Conservation (phyloP, 768 basidiomycete genomes). For the Russula griseocarnosa region DNA sequence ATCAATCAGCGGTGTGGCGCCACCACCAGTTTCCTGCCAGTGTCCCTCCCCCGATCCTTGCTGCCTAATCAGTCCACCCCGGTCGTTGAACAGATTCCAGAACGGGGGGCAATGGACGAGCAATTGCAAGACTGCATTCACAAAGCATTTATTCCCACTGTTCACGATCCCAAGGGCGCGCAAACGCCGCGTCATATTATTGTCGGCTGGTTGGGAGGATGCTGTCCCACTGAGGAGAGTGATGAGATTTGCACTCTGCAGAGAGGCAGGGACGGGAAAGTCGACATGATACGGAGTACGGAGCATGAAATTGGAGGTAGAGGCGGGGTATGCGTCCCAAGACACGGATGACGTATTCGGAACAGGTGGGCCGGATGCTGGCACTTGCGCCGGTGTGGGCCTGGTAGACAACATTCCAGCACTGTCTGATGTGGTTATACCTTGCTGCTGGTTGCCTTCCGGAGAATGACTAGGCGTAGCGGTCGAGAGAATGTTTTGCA, state of each 20-base stretch:
- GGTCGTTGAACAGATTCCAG: neutral
- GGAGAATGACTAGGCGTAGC: neutral
- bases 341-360: neutral
- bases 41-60: neutral
- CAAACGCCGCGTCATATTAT: neutral
- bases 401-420: neutral
- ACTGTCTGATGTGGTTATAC: neutral
- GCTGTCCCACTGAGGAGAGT: neutral
- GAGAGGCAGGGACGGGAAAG: neutral
- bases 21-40: neutral
- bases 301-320: neutral
- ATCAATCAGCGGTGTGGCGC: neutral
- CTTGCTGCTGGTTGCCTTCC: neutral
- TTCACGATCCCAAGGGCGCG: neutral
- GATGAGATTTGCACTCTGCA: neutral
- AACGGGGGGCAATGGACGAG: neutral
- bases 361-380: neutral
- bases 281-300: neutral
- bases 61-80: neutral
- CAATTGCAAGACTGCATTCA: neutral
- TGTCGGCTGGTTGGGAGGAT: neutral
- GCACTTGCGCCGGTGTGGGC: neutral
- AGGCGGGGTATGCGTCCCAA: neutral
- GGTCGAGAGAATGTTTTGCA: neutral
- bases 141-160: neutral